phyloP scores from a whole-genome alignment of 1,139 yeast species.

The Pichia sp. region DNA sequence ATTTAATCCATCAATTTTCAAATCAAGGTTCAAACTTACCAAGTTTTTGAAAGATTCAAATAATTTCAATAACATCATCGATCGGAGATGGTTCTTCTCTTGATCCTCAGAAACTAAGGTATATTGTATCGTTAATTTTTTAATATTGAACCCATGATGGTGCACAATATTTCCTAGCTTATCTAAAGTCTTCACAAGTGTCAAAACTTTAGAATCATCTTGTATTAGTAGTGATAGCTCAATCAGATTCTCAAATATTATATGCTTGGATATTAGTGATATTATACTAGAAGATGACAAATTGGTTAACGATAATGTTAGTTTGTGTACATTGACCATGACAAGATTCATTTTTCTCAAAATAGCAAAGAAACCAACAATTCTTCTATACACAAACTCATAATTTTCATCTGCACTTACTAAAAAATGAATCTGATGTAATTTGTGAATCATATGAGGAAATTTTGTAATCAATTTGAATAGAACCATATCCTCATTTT shows the following conservation, averaged over 20 bases:
- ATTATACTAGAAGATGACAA: slow-evolving; percentile 26
- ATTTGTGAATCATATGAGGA: slow-evolving; percentile 21
- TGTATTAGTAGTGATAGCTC: slow-evolving; percentile 23
- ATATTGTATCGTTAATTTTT: slow-evolving; percentile 21
- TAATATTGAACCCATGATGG: slow-evolving; percentile 20
- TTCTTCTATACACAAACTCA: slow-evolving; percentile 25
- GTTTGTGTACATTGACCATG: slow-evolving; percentile 20
- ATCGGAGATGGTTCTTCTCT: slow-evolving; percentile 27
- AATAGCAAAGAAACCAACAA: slow-evolving; percentile 26
- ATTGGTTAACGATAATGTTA: slow-evolving; percentile 26
- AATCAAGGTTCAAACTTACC: slow-evolving; percentile 17
- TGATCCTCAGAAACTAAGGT: slow-evolving; percentile 19
- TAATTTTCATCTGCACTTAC: slow-evolving; percentile 20
- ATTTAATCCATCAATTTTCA: slow-evolving; percentile 23
- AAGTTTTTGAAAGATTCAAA: slow-evolving; percentile 23
- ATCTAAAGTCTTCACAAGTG: slow-evolving; percentile 24
- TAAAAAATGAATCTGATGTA: slow-evolving; percentile 23
- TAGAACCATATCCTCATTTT: slow-evolving; percentile 28
- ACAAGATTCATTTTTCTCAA: slow-evolving; percentile 22
- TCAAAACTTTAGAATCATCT: slow-evolving; percentile 26
- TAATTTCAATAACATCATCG: slow-evolving; percentile 26
- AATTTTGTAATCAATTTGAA: slow-evolving; percentile 23
- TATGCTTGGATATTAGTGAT: slow-evolving; percentile 22
- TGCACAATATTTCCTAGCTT: slow-evolving; percentile 20
- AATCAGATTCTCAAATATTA: slow-evolving; percentile 24